Evolutionary conservation across 768 basidiomycete genomes (phyloP).

Genomic region (Suillus ampliporus): DNA sequence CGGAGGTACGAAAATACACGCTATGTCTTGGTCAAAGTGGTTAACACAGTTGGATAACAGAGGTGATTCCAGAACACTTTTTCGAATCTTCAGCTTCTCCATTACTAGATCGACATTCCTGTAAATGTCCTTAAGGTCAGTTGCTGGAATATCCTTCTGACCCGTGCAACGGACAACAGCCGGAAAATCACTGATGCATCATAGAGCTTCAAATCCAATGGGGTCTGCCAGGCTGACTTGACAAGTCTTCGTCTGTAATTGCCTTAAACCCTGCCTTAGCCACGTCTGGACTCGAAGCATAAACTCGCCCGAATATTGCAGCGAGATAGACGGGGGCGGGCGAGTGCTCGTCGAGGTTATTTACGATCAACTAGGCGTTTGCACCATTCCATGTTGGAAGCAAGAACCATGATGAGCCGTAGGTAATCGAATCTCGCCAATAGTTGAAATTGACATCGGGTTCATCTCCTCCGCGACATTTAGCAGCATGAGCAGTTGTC

Average conservation of each 20-base stretch:
- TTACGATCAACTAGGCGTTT: background rate
- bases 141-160: too few species aligned
- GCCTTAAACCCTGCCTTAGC: background rate
- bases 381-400: background rate
- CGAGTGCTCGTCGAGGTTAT: background rate
- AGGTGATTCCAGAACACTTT: background rate
- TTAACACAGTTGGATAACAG: background rate
- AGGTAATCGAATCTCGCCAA: constrained; percentile 5
- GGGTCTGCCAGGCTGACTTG: constrained; percentile 2
- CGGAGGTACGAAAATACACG: background rate
- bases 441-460: background rate
- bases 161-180: background rate
- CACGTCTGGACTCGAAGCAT: background rate
- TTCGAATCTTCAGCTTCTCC: constrained; percentile 5
- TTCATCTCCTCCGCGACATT: background rate
- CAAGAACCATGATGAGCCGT: background rate
- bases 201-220: background rate
- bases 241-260: background rate
- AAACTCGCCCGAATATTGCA: constrained; percentile 3
- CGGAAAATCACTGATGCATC: background rate
- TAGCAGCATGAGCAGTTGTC: background rate
- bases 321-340: background rate
- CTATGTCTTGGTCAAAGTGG: background rate
- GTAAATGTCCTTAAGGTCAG: background rate
- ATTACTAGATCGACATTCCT: background rate